phyloP scores from a whole-genome alignment of 75 land plant species.

The Pinus tabuliformis region DNA sequence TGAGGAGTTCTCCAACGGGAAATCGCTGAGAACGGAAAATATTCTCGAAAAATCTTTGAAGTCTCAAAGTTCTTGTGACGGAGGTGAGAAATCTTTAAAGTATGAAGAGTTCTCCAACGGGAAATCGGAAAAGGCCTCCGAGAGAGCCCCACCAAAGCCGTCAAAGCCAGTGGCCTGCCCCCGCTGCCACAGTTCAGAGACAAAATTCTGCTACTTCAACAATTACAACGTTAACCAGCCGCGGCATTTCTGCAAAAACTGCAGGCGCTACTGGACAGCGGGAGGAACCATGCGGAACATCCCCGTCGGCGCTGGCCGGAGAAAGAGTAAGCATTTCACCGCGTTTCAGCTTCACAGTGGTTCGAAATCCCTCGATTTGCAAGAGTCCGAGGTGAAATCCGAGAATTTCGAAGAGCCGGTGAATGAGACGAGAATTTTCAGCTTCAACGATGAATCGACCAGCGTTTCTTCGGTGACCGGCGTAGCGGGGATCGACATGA shows the following conservation, averaged over 20 bases:
- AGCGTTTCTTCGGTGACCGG: too few species aligned
- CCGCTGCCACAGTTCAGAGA: conserved; percentile 25
- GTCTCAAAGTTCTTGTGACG: neutral
- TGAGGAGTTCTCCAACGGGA: neutral
- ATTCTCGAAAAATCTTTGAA: neutral
- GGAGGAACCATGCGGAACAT: conserved; percentile 34
- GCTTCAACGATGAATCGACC: too few species aligned
- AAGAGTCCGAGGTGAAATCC: too few species aligned
- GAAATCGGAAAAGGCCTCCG: conserved; percentile 1
- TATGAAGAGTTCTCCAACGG: neutral
- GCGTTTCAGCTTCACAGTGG: too few species aligned
- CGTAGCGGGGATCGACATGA: too few species aligned
- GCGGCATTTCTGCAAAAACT: conserved; percentile 26
- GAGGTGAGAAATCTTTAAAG: neutral
- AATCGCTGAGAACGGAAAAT: neutral
- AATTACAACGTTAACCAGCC: conserved; percentile 29
- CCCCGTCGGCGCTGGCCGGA: conserved; percentile 27
- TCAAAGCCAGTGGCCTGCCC: conserved; percentile 25
- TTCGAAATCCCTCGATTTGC: too few species aligned
- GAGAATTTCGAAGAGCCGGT: too few species aligned
- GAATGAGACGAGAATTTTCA: too few species aligned
- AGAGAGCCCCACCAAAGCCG: conserved; percentile 6
- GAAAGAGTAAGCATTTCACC: conserved; percentile 13
- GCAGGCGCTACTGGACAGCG: conserved; percentile 34
- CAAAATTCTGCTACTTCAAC: conserved; percentile 35